Evolutionary conservation across 257 asterid species (phyloP).

Genomic region (Solanum appendiculatum): DNA sequence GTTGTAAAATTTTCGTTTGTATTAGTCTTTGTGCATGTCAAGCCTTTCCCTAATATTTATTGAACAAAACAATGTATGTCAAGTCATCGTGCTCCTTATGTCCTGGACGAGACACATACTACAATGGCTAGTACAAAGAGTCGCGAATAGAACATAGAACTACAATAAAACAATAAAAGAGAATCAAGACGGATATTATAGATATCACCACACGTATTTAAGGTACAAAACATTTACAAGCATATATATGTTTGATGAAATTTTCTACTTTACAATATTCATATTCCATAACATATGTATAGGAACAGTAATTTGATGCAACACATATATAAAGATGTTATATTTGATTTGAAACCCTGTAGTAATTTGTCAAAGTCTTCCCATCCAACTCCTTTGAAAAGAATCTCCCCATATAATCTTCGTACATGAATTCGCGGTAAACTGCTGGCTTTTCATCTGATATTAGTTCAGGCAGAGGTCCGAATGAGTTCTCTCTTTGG

Average conservation of each 20-base stretch:
- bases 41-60: no score
- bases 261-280: background rate
- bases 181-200: background rate
- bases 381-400: slow-evolving; percentile 44
- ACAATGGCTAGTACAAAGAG: background rate
- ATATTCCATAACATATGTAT: background rate
- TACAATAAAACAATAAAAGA: background rate
- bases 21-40: no score
- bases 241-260: background rate
- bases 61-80: no score
- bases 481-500: slow-evolving; percentile 16
- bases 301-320: background rate
- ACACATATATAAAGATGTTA: background rate
- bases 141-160: background rate
- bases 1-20: no score
- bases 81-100: no score
- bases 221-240: background rate
- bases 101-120: background rate
- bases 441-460: slow-evolving; percentile 22
- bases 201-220: background rate
- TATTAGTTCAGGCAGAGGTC: slow-evolving; percentile 24
- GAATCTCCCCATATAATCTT: slow-evolving; percentile 22
- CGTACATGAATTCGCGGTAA: slow-evolving; percentile 15
- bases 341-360: slow-evolving; percentile 10
- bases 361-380: slow-evolving; percentile 26